phyloP scores from a whole-genome alignment of 805 yeast species.

The Candida peoriensis region DNA sequence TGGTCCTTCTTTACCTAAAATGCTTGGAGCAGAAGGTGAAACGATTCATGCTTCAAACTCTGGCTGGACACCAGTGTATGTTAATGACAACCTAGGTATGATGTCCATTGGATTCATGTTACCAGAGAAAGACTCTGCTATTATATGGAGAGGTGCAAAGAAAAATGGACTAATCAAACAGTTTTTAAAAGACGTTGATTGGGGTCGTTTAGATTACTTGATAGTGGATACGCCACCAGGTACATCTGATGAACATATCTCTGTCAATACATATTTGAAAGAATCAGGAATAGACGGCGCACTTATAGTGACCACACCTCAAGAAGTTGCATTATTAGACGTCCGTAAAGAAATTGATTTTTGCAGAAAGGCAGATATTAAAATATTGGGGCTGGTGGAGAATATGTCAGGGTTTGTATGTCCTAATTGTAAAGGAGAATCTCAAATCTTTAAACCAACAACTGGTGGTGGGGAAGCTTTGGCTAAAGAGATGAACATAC shows the following conservation, averaged over 20 bases:
- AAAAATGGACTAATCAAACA: slow-evolving; percentile 91
- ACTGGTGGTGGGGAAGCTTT: slow-evolving; percentile 93
- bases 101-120: slow-evolving; percentile 95
- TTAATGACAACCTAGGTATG: slow-evolving; percentile 89
- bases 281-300: slow-evolving; percentile 96
- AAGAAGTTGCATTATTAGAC: slow-evolving; percentile 91
- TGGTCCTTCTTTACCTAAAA: slow-evolving; percentile 93
- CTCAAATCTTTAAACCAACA: slow-evolving; percentile 87
- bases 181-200: slow-evolving; percentile 88
- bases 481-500: slow-evolving; percentile 72
- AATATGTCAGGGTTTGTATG: slow-evolving; percentile 99
- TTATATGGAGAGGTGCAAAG: slow-evolving; percentile 97
- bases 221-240: slow-evolving; percentile 98
- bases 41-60: slow-evolving; percentile 81
- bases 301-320: slow-evolving; percentile 91
- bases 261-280: slow-evolving; percentile 81
- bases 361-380: slow-evolving; percentile 85
- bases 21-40: slow-evolving; percentile 90
- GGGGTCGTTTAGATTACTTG: slow-evolving; percentile 86
- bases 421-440: slow-evolving; percentile 87
- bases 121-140: slow-evolving; percentile 88
- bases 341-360: slow-evolving; percentile 95
- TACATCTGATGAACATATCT: slow-evolving; percentile 93
- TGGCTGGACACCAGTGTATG: slow-evolving; percentile 97
- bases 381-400: slow-evolving; percentile 85